Percentiles rank a stretch among this genome's conserved stretches.
Conservation (phyloP, 2,329 filamentous ascomycete species). For the Colletotrichum camelliae region DNA sequence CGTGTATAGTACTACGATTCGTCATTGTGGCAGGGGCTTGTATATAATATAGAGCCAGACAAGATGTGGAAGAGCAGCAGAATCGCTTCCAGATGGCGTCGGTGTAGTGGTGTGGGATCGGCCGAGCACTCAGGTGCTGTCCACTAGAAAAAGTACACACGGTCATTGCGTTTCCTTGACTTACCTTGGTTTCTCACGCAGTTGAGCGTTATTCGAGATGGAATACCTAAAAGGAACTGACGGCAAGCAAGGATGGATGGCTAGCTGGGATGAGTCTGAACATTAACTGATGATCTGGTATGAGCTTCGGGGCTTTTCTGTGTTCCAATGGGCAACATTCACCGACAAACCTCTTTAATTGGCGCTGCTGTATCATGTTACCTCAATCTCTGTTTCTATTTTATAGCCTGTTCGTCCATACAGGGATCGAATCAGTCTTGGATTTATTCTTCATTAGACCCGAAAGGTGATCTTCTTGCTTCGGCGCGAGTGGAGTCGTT, state of each 20-base stretch:
- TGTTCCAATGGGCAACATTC: background rate
- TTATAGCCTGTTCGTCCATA: background rate
- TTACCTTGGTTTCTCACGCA: background rate
- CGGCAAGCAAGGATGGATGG: accelerated
- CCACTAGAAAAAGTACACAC: background rate
- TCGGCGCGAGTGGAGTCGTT: background rate
- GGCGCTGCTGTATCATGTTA: background rate
- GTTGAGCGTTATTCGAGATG: background rate
- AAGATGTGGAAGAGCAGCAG: background rate
- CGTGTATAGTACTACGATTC: background rate
- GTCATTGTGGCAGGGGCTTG: accelerated
- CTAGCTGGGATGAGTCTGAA: background rate
- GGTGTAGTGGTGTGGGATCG: background rate
- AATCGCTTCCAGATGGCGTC: background rate
- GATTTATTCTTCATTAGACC: accelerated
- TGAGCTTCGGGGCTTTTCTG: background rate
- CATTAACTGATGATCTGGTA: accelerated
- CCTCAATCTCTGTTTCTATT: accelerated
- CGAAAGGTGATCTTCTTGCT: background rate
- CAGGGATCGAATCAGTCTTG: background rate
- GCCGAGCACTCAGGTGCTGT: background rate
- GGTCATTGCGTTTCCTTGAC: background rate
- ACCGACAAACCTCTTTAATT: background rate
- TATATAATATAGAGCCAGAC: no score
- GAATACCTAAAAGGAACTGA: background rate